Conservation (phyloP, 176 grass and related monocot species). For the Triticum aestivum region DNA sequence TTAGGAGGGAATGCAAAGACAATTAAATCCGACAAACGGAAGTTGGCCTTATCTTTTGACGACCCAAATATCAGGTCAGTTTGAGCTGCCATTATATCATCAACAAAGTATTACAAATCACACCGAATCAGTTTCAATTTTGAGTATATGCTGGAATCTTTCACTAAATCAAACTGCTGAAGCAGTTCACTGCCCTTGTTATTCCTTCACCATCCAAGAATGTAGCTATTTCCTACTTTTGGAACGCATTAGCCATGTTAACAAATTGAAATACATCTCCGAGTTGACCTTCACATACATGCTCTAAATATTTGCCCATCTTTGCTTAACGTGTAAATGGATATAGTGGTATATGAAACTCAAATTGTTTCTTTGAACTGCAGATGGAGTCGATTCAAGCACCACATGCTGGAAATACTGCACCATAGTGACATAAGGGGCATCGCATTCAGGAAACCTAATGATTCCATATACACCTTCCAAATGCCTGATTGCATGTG, state of each 20-base stretch:
- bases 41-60: slow-evolving; percentile 81
- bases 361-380: background rate
- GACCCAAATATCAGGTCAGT: slow-evolving; percentile 78
- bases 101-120: slow-evolving; percentile 5
- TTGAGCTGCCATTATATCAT: background rate
- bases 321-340: slow-evolving; percentile 11
- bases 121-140: background rate
- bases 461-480: slow-evolving; percentile 73
- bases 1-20: slow-evolving; percentile 78
- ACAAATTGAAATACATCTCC: background rate
- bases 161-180: background rate
- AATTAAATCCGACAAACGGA: slow-evolving; percentile 88
- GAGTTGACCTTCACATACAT: slow-evolving; percentile 3
- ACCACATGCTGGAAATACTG: slow-evolving; percentile 82
- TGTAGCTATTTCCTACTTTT: slow-evolving; percentile 1
- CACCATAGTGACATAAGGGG: slow-evolving; percentile 70
- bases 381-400: slow-evolving; percentile 95
- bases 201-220: background rate
- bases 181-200: background rate
- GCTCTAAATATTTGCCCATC: background rate
- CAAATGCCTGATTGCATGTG: slow-evolving; percentile 98
- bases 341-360: background rate
- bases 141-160: background rate
- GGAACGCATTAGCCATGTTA: background rate
- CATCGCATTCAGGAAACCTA: slow-evolving; percentile 64